Evolutionary conservation across 2,329 filamentous ascomycete genomes (phyloP).

Genomic region (Hymenoscyphus albidus): DNA sequence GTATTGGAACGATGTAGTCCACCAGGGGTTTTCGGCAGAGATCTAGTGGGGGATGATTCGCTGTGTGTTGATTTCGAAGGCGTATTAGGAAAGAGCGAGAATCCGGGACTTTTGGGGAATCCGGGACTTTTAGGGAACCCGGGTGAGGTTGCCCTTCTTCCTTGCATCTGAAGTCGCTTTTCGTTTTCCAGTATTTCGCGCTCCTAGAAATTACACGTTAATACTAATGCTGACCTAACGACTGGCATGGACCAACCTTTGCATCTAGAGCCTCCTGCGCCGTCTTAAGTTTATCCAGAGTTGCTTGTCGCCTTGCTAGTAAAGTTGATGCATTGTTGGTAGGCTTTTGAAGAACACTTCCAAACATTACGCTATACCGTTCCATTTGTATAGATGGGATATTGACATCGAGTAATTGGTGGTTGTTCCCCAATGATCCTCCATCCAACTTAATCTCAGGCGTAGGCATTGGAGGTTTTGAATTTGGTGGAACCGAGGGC

Average conservation of each 20-base stretch:
- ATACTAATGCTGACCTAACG: slow-evolving; percentile 13
- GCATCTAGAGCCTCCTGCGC: slow-evolving; percentile 44
- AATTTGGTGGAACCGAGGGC: slow-evolving; percentile 17
- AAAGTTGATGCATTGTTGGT: slow-evolving; percentile 35
- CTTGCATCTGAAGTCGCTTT: slow-evolving; percentile 28
- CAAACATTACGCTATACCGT: slow-evolving; percentile 92
- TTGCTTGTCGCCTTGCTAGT: slow-evolving; percentile 55
- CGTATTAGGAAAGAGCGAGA: slow-evolving; percentile 38
- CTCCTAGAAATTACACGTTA: slow-evolving; percentile 31
- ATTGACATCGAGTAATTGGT: slow-evolving; percentile 63
- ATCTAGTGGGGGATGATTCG: slow-evolving; percentile 15
- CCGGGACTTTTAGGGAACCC: slow-evolving; percentile 45
- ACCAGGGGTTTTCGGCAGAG: slow-evolving; percentile 7
- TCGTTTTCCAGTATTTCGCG: slow-evolving; percentile 34
- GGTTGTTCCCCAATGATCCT: slow-evolving; percentile 14
- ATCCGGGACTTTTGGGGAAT: slow-evolving; percentile 44
- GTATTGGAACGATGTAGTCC: slow-evolving; percentile 49
- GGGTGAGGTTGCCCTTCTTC: slow-evolving; percentile 49
- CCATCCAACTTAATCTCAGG: slow-evolving; percentile 28
- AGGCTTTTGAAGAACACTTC: slow-evolving; percentile 57
- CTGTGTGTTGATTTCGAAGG: slow-evolving; percentile 21
- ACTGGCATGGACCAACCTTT: slow-evolving; percentile 32
- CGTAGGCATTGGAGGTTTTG: slow-evolving; percentile 23
- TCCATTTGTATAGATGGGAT: slow-evolving; percentile 81
- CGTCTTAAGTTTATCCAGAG: slow-evolving; percentile 53